These are phyloP conservation scores for Davidsoniella australis DNA, from an alignment of 2,329 filamentous ascomycete genomes.

Conservation along the genomic window DNA sequence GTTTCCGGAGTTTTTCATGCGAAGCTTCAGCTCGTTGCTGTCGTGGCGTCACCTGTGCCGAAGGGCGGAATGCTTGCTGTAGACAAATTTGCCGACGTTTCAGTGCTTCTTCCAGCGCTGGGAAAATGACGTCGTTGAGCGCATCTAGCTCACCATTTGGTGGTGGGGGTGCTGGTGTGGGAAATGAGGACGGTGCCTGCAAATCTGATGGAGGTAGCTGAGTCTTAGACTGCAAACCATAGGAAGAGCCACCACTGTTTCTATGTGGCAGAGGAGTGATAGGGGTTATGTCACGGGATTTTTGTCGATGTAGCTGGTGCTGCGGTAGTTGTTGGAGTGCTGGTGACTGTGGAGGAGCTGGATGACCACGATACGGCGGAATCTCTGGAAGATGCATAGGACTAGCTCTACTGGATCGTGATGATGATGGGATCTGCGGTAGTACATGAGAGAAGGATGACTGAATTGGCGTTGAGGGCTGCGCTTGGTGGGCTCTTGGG, in stretches of 20 bases:
- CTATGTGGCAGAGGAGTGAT: conserved; percentile 7
- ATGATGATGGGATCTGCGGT: conserved; percentile 17
- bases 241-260: conserved; percentile 8
- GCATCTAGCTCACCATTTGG: conserved; percentile 62
- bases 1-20: conserved; percentile 65
- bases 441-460: neutral
- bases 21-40: conserved; percentile 52
- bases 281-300: conserved; percentile 14
- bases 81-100: conserved; percentile 55
- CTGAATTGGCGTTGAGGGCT: neutral
- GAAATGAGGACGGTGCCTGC: conserved; percentile 32
- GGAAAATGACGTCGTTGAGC: conserved; percentile 78
- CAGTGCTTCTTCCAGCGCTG: conserved; percentile 78
- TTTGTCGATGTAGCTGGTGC: conserved; percentile 13
- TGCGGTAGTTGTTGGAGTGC: conserved; percentile 4
- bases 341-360: conserved; percentile 17
- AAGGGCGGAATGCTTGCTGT: conserved; percentile 31
- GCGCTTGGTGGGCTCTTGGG: neutral
- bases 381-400: conserved; percentile 35
- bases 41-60: conserved; percentile 34
- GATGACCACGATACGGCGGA: conserved; percentile 32
- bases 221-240: conserved; percentile 18
- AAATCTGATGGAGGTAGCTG: conserved; percentile 21
- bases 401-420: conserved; percentile 23
- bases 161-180: conserved; percentile 37